Percentiles rank a stretch among this genome's conserved stretches.
Evolutionary conservation across 2,329 filamentous ascomycete species (phyloP).

Genomic region (Ascochyta pisi): DNA sequence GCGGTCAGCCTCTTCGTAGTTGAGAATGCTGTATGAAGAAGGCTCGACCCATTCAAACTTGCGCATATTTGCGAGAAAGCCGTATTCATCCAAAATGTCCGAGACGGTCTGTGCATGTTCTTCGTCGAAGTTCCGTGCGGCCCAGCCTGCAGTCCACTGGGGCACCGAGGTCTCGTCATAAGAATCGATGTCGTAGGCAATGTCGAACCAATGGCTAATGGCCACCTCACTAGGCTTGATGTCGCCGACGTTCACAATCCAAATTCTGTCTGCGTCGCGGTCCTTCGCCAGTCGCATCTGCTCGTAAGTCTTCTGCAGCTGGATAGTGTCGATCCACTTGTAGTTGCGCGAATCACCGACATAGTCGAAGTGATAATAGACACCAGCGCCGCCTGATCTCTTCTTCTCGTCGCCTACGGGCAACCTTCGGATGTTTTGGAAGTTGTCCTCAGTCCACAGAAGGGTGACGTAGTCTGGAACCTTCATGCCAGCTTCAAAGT

Average conservation of each 20-base stretch:
- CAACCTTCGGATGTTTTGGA: slow-evolving; percentile 68
- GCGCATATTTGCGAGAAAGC: slow-evolving; percentile 63
- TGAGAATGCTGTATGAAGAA: slow-evolving; percentile 65
- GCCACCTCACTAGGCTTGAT: slow-evolving; percentile 71
- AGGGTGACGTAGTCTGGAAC: slow-evolving; percentile 72
- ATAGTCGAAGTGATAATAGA: slow-evolving; percentile 72
- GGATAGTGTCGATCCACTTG: slow-evolving; percentile 69
- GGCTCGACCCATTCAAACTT: slow-evolving; percentile 70
- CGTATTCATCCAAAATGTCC: slow-evolving; percentile 62
- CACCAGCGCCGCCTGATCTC: slow-evolving; percentile 68
- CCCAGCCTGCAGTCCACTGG: slow-evolving; percentile 65
- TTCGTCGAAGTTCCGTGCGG: slow-evolving; percentile 63
- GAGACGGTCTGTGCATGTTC: slow-evolving; percentile 58
- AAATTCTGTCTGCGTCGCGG: slow-evolving; percentile 65
- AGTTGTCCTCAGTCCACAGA: slow-evolving; percentile 74
- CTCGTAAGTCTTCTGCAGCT: slow-evolving; percentile 69
- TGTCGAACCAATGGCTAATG: slow-evolving; percentile 71
- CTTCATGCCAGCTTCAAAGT: slow-evolving; percentile 68
- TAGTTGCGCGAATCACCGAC: slow-evolving; percentile 67
- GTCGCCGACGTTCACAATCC: slow-evolving; percentile 73
- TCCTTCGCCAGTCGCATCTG: slow-evolving; percentile 69
- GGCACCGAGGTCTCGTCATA: slow-evolving; percentile 64
- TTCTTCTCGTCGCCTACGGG: slow-evolving; percentile 66
- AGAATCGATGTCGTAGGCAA: slow-evolving; percentile 68
- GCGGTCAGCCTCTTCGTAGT: slow-evolving; percentile 69